Evolutionary conservation across 2,329 filamentous ascomycete species (phyloP), one percentile per base, ranked within the genome.

Genomic region (Neonectria faginata): DNA sequence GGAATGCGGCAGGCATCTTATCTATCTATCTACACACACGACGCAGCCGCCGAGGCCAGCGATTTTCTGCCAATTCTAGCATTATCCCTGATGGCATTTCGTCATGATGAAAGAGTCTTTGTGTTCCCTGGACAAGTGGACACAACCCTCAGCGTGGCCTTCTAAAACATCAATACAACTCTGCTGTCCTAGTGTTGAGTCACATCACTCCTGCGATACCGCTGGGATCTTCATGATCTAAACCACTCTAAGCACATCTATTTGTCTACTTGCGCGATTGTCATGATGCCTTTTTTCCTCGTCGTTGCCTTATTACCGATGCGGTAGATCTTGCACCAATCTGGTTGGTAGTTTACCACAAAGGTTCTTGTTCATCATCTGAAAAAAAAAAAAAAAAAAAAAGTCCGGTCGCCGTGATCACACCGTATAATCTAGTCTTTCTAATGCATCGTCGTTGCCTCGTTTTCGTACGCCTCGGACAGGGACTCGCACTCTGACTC

Each of bases 401-500:
- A 27, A 27, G 27, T 41, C 14, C 16, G 29, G 45, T 33, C 12
- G n/a, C 18, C 29, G 47, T 41, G 41, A 33, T 52, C 54, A 31
- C 47, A 50, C 47, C 27, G 25, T 33, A 44, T 50, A 41, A 20
- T 52, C 54, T 39, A 55, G 14, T 51, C 33, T 29, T 27, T 55
- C 25, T 51, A 29, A 42, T 66, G 62, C 53, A 41, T 39, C 52
- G 58, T 55, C 36, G 25, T 20, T 12, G 52, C 41, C 27, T 41
- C 54, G 55, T 29, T 10, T 20, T 54, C 62, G 20, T 42, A 16
- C 41, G 36, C 51, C 11, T n/a, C 29, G 6, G 14, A 39, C 6
- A n/a, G 14, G 6, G 14, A 6, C 14, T 39, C 36, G 36, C 14
- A 39, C 16, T 74, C 69, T 42, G 62, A 53, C 67, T 85, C 84